phyloP scores from a whole-genome alignment of 2,329 filamentous ascomycete genomes.

The Acarospora socialis region DNA sequence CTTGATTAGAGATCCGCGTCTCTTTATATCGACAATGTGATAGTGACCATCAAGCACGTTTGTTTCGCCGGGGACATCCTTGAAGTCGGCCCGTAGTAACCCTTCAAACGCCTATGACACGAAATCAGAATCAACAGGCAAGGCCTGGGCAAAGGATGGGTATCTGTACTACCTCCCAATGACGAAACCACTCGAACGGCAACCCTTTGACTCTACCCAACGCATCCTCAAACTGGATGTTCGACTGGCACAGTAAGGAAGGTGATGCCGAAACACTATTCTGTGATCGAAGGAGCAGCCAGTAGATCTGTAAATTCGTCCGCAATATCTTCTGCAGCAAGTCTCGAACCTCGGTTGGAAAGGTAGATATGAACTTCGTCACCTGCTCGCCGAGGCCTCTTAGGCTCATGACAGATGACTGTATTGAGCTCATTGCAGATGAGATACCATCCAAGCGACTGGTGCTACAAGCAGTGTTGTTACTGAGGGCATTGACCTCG shows the following conservation, averaged over 20 bases:
- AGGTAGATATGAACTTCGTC: constrained; percentile 3
- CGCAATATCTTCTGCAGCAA: constrained; percentile 7
- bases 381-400: constrained; percentile 7
- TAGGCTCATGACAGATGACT: constrained; percentile 4
- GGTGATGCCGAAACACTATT: constrained; percentile 5
- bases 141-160: too few relatives aligned
- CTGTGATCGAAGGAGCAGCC: constrained; percentile 9
- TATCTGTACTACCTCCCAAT: constrained; percentile 15
- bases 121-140: too few relatives aligned
- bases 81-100: constrained; percentile 12
- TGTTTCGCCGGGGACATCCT: constrained; percentile 9
- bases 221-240: constrained; percentile 13
- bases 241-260: constrained; percentile 5
- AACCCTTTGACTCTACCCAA: constrained; percentile 10
- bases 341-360: constrained; percentile 8
- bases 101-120: constrained; percentile 12
- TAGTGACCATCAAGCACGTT: constrained; percentile 11
- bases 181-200: constrained; percentile 13
- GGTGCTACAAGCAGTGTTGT: too few relatives aligned
- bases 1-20: constrained; percentile 3
- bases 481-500: too few relatives aligned
- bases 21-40: constrained; percentile 8
- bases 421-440: background rate
- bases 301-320: constrained; percentile 12
- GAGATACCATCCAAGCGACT: constrained; percentile 3